Conservation (phyloP, 2,329 filamentous ascomycete genomes). For the Shiraia bambusicola region DNA sequence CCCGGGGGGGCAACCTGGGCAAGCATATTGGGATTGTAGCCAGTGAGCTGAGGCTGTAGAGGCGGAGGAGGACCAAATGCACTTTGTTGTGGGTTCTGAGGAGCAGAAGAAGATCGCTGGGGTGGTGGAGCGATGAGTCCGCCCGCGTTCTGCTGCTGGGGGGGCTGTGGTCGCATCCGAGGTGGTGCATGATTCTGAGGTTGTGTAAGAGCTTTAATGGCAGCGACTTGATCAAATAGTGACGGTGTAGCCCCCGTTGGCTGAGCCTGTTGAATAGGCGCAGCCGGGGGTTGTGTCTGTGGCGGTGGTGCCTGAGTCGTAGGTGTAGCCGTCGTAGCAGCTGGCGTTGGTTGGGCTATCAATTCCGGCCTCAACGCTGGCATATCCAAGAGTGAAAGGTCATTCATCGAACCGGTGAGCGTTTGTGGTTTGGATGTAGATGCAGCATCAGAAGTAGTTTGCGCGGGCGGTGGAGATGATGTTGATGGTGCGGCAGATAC, state of each 20-base stretch:
- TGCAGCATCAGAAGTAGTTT: constrained; percentile 51
- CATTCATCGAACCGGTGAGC: constrained; percentile 67
- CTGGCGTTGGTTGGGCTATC: constrained; percentile 44
- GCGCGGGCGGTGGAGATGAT: constrained; percentile 44
- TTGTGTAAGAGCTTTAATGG: constrained; percentile 42
- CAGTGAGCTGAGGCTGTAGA: constrained; percentile 83
- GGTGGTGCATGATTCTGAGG: constrained; percentile 45
- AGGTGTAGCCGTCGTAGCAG: constrained; percentile 50
- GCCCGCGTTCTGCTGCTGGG: constrained; percentile 60
- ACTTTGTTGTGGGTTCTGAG: constrained; percentile 69
- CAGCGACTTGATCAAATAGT: constrained; percentile 41
- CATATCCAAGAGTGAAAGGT: constrained; percentile 63
- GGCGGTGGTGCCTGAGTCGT: constrained; percentile 44
- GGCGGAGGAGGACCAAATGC: constrained; percentile 70
- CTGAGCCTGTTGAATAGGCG: constrained; percentile 35
- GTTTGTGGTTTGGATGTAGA: constrained; percentile 37
- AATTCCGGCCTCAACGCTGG: constrained; percentile 44
- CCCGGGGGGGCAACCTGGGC: constrained; percentile 69
- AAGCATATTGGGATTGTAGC: constrained; percentile 59
- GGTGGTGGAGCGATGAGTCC: constrained; percentile 77
- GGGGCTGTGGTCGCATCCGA: constrained; percentile 70
- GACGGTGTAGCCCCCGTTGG: constrained; percentile 49
- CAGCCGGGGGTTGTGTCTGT: constrained; percentile 39
- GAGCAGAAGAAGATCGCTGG: constrained; percentile 80
- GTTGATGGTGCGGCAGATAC: constrained; percentile 44